phyloP scores from a whole-genome alignment of 352 stramenopile genomes.

The Stephanocyclus meneghinianus region DNA sequence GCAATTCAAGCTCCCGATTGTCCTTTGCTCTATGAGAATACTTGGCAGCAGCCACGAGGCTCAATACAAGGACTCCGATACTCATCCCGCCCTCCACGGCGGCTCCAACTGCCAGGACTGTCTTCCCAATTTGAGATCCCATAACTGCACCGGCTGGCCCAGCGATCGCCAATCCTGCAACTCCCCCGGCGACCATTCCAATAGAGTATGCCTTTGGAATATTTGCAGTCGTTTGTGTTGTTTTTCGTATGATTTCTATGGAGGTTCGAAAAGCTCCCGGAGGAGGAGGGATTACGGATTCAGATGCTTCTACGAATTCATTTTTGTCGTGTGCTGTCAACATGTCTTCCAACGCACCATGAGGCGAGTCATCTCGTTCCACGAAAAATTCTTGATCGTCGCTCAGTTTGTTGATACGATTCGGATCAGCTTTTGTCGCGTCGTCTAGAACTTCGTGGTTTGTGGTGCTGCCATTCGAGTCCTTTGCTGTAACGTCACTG shows the following conservation, averaged over 20 bases:
- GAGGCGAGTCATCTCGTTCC: neutral
- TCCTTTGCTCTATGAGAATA: slow-evolving; percentile 31
- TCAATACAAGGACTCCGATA: slow-evolving; percentile 63
- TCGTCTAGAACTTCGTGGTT: neutral
- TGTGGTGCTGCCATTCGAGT: neutral
- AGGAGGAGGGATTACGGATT: slow-evolving; percentile 7
- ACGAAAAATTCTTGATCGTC: neutral
- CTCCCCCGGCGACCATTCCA: slow-evolving; percentile 67
- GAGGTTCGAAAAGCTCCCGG: slow-evolving; percentile 25
- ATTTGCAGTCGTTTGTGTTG: slow-evolving; percentile 32
- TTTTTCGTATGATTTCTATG: slow-evolving; percentile 44
- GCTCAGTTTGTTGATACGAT: neutral
- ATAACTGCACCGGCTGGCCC: slow-evolving; percentile 64
- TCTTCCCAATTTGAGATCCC: slow-evolving; percentile 64
- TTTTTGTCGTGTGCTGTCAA: neutral
- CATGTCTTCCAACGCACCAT: neutral
- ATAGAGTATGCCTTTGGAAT: slow-evolving; percentile 46
- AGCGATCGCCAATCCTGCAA: slow-evolving; percentile 69
- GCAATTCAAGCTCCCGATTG: slow-evolving; percentile 27
- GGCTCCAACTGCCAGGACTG: slow-evolving; percentile 58
- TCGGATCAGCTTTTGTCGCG: neutral
- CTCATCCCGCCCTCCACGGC: slow-evolving; percentile 70
- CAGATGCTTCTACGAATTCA: neutral
- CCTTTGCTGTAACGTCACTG: neutral
- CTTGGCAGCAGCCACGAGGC: slow-evolving; percentile 51